These are phyloP conservation scores for Biscogniauxia sp. DNA, from an alignment of 2,329 filamentous ascomycete genomes.

Conservation along the genomic window DNA sequence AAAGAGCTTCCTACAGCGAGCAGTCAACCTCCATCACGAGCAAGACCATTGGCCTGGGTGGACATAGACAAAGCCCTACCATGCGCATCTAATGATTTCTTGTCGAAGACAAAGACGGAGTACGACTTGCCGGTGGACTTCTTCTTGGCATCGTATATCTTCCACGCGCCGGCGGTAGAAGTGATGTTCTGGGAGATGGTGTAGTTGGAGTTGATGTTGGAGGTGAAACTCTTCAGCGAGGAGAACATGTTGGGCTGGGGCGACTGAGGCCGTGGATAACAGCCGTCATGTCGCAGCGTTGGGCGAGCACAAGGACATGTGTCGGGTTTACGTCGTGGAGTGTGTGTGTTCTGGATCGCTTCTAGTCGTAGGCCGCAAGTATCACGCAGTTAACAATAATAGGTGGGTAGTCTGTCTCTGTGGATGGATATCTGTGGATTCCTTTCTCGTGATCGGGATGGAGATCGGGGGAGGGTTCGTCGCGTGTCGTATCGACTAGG, in stretches of 20 bases:
- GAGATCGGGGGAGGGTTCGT: not conserved
- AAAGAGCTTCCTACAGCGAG: conserved; percentile 48
- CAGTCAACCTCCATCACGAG: not conserved
- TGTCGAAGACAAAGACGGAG: conserved; percentile 93
- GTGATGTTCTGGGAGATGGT: conserved; percentile 71
- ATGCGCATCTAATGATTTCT: conserved; percentile 74
- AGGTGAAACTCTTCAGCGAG: conserved; percentile 89
- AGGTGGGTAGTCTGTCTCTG: too few relatives aligned
- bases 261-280: conserved; percentile 12
- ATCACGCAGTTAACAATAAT: too few relatives aligned
- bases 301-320: conserved; percentile 19
- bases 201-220: conserved; percentile 91
- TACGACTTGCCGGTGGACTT: conserved; percentile 87
- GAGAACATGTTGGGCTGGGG: conserved; percentile 71
- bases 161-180: conserved; percentile 90
- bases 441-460: not conserved
- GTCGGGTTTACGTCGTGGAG: conserved; percentile 1
- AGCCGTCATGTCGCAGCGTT: conserved; percentile 29
- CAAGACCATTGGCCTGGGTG: too few relatives aligned
- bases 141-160: conserved; percentile 95
- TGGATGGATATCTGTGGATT: not conserved
- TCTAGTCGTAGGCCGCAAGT: too few relatives aligned
- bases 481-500: not conserved
- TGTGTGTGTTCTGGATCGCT: too few relatives aligned
- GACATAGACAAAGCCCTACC: conserved; percentile 22